Conservation (phyloP, 2,329 filamentous ascomycete species). For the Aspergillus transmontanensis region DNA sequence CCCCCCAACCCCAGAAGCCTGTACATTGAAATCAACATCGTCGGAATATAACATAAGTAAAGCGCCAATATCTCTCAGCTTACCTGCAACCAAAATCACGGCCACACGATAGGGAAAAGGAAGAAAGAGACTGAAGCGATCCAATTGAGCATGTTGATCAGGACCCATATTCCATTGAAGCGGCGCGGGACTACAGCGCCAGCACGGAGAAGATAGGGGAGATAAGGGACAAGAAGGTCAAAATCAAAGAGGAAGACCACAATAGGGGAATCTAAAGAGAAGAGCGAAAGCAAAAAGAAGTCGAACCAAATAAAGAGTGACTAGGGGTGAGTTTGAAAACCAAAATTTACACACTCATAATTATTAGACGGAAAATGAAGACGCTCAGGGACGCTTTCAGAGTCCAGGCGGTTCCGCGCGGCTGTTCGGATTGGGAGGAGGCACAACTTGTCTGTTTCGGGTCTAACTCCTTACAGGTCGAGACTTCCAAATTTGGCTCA, state of each 20-base stretch:
- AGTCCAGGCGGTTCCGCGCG: constrained; percentile 19
- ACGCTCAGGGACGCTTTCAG: constrained; percentile 25
- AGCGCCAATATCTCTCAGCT: constrained; percentile 24
- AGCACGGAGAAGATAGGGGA: constrained; percentile 13
- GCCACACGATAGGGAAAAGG: constrained; percentile 89
- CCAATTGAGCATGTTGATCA: constrained; percentile 56
- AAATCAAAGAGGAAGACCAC: neutral
- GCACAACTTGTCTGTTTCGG: constrained; percentile 13
- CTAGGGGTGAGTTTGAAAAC: constrained; percentile 34
- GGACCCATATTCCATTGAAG: constrained; percentile 45
- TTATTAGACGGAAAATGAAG: constrained; percentile 17
- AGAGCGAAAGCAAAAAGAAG: neutral
- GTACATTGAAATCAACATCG: constrained; percentile 17
- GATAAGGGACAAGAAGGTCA: constrained; percentile 11
- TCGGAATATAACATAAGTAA: neutral
- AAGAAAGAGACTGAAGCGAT: constrained; percentile 83
- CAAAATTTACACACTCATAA: constrained; percentile 17
- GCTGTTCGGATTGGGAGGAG: constrained; percentile 13
- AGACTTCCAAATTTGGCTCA: constrained; percentile 13
- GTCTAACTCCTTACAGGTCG: constrained; percentile 12
- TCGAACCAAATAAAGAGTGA: constrained; percentile 33
- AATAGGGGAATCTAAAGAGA: neutral
- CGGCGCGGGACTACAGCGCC: constrained; percentile 21
- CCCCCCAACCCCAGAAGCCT: constrained; percentile 95
- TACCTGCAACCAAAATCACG: constrained; percentile 82